Evolutionary conservation across 257 asterid species (phyloP).

Genomic region (Solanum chaucha): DNA sequence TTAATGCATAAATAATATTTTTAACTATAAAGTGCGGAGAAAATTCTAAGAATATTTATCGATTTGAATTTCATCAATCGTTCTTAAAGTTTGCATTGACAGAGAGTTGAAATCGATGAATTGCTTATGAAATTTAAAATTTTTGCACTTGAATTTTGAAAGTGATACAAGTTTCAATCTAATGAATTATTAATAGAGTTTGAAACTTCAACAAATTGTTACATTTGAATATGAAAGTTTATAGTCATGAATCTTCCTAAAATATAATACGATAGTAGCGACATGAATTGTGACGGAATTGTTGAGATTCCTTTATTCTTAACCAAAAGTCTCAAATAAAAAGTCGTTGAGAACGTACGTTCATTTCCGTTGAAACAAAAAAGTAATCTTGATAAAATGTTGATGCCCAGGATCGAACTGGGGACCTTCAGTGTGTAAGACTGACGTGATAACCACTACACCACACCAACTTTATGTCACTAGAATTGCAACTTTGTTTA

Average conservation of each 20-base stretch:
- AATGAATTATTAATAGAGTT: neutral
- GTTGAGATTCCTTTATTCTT: too few relatives aligned
- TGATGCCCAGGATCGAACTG: slow-evolving; percentile 51
- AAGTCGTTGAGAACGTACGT: too few relatives aligned
- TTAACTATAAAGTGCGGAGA: accelerated
- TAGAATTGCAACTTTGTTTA: accelerated
- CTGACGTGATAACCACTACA: slow-evolving; percentile 54
- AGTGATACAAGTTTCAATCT: neutral
- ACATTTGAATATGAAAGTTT: neutral
- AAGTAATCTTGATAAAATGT: neutral
- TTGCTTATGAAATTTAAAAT: too few relatives aligned
- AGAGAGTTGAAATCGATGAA: neutral
- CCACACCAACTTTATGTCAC: slow-evolving; percentile 25
- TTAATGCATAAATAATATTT: neutral
- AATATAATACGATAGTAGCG: too few relatives aligned
- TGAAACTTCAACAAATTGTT: neutral
- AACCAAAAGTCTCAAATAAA: too few relatives aligned
- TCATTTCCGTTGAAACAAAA: too few relatives aligned
- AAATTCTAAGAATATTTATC: too few relatives aligned
- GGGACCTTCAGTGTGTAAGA: slow-evolving; percentile 46
- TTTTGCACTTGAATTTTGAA: too few relatives aligned
- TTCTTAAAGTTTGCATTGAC: neutral
- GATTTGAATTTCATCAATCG: neutral
- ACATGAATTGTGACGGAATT: too few relatives aligned
- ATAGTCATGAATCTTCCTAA: neutral